Base-by-base conservation (phyloP, 2,329 filamentous ascomycete genomes). In the Tolypocladium ovalisporum region DNA sequence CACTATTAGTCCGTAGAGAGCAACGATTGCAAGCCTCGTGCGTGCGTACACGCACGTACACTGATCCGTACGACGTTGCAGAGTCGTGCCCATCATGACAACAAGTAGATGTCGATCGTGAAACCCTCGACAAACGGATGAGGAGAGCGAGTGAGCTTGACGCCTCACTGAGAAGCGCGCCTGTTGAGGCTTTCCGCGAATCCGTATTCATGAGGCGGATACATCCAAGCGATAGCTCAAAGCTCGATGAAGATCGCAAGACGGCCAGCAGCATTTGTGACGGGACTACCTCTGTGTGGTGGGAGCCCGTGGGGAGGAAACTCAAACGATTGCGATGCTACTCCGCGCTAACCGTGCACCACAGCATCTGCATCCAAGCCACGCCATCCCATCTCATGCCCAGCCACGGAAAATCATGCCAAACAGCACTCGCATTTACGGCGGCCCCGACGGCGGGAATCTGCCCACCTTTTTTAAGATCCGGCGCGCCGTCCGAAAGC, bases 381-480 rank as follows among this genome's bases (percentile, higher is more conserved):
- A 47, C 15, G 27, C 29, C 47, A 34, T 34, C 9, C 19, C 47
- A 34, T n/a, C 47, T 34, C 29, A 32, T 12, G 27, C 27, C n/a
- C 44, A 32, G 44, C 44, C 27, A 49, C 32, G 17, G 15, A 49
- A n/a, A 17, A n/a, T 32, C 24, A 27, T 34, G 17, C 24, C 15
- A 22, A 10, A 15, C 17, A 54, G 29, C 36, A 39, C 27, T n/a
- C 29, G 24, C 52, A 27, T 34, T 29, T 36, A 56, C 32, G 42
- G 32, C 40, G 42, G 54, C 49, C 55, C 37, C 55, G 29, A 37
- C 47, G 10, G 24, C 55, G 55, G 55, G 55, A 53, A 53, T 36
- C 40, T 58, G 57, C 54, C 56, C 51, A 56, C 55, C 53, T 32
- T 52, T n/a, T 40, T 53, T 53, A 34, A 56, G 55, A 56, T 57